Percentiles rank a stretch among this genome's conserved stretches.
Evolutionary conservation across 345 rosid genomes (phyloP).

Genomic region (Camelina sativa): DNA sequence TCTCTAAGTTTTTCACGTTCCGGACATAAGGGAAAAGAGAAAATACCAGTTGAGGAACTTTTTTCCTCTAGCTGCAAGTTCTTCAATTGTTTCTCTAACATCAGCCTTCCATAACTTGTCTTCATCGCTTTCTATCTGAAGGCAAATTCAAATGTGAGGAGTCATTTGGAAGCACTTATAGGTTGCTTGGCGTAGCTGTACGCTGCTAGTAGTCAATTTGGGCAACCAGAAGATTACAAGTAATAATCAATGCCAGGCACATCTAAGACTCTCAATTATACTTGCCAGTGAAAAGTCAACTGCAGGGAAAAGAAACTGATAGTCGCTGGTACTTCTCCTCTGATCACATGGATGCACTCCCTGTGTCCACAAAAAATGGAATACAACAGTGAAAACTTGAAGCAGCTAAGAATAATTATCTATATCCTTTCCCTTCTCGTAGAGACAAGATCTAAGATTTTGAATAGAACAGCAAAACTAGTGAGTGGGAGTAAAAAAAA

Average conservation of each 20-base stretch:
- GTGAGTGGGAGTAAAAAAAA: neutral
- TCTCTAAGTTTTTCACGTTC: constrained; percentile 8
- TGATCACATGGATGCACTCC: constrained; percentile 92
- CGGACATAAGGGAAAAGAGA: constrained; percentile 1
- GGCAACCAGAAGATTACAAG: constrained; percentile 44
- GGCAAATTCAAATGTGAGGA: constrained; percentile 26
- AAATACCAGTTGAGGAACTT: constrained; percentile 80
- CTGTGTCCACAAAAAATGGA: constrained; percentile 50
- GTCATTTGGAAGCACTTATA: constrained; percentile 32
- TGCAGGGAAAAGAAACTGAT: constrained; percentile 87
- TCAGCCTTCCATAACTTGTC: constrained; percentile 81
- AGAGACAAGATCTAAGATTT: neutral
- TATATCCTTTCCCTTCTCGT: neutral
- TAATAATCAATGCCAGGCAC: constrained; percentile 42
- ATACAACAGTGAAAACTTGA: constrained; percentile 14
- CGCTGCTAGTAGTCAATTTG: constrained; percentile 24
- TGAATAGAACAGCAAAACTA: neutral
- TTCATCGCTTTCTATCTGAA: constrained; percentile 81
- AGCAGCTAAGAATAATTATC: constrained; percentile 4
- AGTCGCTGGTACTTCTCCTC: constrained; percentile 77
- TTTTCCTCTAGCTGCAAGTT: constrained; percentile 76
- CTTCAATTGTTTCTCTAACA: constrained; percentile 81
- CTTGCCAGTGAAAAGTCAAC: constrained; percentile 95
- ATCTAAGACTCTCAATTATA: constrained; percentile 42
- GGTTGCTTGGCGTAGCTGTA: neutral